These are phyloP conservation scores for Blastocystis sp. DNA, from an alignment of 352 stramenopile species.

Conservation along the genomic window DNA sequence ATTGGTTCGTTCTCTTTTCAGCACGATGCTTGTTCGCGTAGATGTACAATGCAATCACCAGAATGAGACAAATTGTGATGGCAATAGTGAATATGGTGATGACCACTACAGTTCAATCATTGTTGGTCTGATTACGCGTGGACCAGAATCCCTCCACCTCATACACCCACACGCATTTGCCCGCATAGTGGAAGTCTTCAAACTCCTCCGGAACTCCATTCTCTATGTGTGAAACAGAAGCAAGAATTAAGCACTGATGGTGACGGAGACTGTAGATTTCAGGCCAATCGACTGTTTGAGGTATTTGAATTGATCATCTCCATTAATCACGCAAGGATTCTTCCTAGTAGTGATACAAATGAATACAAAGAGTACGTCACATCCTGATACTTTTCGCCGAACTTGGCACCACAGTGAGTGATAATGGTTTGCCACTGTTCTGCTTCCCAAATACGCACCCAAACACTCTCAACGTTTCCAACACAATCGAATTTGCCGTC, in stretches of 20 bases:
- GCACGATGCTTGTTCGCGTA: no score
- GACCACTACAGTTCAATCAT: no score
- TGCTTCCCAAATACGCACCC: conserved; percentile 30
- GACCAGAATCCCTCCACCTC: conserved; percentile 41
- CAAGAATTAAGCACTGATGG: neutral
- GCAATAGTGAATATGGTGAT: no score
- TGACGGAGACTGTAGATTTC: neutral
- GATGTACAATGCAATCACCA: no score
- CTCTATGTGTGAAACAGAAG: neutral
- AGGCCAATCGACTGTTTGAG: neutral
- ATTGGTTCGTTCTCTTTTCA: no score
- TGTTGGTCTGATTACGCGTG: no score
- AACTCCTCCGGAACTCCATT: conserved; percentile 18
- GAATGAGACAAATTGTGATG: no score
- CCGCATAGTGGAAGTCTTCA: conserved; percentile 1
- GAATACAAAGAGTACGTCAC: neutral
- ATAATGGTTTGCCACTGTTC: conserved; percentile 15
- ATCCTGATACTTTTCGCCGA: conserved; percentile 27
- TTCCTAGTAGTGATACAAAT: conserved; percentile 6
- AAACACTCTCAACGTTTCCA: conserved; percentile 15
- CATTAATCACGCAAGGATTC: conserved; percentile 28
- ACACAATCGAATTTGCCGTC: conserved; percentile 7
- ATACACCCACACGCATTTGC: conserved; percentile 48
- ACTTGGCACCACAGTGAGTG: neutral
- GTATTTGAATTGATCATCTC: conserved; percentile 16